These are phyloP conservation scores for Malus fusca DNA, from an alignment of 306 rosid genomes.

Conservation along the genomic window DNA sequence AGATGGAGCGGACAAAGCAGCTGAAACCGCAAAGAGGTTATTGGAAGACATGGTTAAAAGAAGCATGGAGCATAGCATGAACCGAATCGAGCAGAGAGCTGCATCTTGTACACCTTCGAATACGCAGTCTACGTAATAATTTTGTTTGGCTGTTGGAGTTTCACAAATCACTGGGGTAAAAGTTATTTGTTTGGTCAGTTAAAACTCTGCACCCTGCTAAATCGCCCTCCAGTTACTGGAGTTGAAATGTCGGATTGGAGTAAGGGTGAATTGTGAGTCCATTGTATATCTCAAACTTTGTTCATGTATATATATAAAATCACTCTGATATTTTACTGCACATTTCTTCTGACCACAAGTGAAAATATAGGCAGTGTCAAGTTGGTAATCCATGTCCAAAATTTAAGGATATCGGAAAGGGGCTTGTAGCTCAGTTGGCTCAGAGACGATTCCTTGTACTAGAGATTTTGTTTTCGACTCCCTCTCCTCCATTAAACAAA, in stretches of 20 bases:
- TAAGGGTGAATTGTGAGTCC: constrained; percentile 18
- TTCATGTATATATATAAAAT: constrained; percentile 22
- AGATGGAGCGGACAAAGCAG: constrained; percentile 77
- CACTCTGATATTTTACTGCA: constrained; percentile 16
- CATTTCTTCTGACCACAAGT: constrained; percentile 1
- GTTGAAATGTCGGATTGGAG: constrained; percentile 20
- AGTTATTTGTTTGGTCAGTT: constrained; percentile 18
- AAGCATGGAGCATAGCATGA: constrained; percentile 66
- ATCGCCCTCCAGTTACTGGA: constrained; percentile 30
- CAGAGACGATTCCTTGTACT: not conserved
- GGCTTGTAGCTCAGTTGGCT: not conserved
- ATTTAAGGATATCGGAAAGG: too few species aligned
- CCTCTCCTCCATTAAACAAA: not conserved
- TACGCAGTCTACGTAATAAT: constrained; percentile 32
- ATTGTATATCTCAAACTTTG: constrained; percentile 12
- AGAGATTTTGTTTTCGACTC: not conserved
- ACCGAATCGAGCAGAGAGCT: constrained; percentile 42
- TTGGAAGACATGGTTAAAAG: constrained; percentile 78
- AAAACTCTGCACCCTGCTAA: constrained; percentile 19
- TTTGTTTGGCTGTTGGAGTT: not conserved
- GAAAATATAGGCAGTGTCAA: not conserved
- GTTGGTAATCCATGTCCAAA: too few species aligned
- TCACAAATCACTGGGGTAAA: not conserved
- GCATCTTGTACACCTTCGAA: constrained; percentile 44
- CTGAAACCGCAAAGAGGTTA: constrained; percentile 62